Evolutionary conservation across 225 moss, liverwort and hornwort genomes (phyloP).

Genomic region (Bryum argenteum): DNA sequence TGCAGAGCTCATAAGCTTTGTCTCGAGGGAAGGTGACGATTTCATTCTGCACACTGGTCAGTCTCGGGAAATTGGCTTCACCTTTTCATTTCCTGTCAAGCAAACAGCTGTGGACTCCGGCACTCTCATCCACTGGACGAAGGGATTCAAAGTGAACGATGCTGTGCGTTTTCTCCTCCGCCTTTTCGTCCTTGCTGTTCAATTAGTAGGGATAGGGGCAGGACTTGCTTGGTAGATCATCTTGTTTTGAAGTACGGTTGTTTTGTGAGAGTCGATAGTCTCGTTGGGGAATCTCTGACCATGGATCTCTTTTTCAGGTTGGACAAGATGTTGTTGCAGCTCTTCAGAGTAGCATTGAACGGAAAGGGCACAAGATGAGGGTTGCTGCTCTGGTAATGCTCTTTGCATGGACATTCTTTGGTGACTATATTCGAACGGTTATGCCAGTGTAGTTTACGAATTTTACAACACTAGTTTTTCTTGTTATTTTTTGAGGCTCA

Average conservation of each 20-base stretch:
- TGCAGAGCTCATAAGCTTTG: constrained; percentile 66
- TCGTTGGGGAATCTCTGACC: constrained; percentile 1
- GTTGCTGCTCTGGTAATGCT: constrained; percentile 68
- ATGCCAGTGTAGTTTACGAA: background rate
- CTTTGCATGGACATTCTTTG: background rate
- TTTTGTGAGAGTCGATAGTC: constrained; percentile 13
- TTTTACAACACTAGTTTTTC: background rate
- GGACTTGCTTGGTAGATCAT: constrained; percentile 3
- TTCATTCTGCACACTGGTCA: constrained; percentile 46
- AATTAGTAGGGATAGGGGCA: background rate
- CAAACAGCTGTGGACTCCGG: constrained; percentile 76
- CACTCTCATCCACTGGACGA: constrained; percentile 77
- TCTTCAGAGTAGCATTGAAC: constrained; percentile 53
- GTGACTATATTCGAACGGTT: background rate
- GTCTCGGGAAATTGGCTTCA: constrained; percentile 78
- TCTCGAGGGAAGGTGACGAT: constrained; percentile 53
- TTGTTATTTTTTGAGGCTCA: background rate
- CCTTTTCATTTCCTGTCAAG: constrained; percentile 85
- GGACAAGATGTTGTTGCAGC: constrained; percentile 75
- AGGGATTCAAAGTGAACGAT: constrained; percentile 82
- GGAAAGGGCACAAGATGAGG: constrained; percentile 64
- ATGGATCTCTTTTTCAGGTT: constrained; percentile 43
- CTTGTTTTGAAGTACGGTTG: constrained; percentile 4
- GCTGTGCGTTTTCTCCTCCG: constrained; percentile 42
- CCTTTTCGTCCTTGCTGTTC: background rate